Base-by-base conservation (phyloP, 2,329 filamentous ascomycete genomes). In the Aureobasidium sp. region DNA sequence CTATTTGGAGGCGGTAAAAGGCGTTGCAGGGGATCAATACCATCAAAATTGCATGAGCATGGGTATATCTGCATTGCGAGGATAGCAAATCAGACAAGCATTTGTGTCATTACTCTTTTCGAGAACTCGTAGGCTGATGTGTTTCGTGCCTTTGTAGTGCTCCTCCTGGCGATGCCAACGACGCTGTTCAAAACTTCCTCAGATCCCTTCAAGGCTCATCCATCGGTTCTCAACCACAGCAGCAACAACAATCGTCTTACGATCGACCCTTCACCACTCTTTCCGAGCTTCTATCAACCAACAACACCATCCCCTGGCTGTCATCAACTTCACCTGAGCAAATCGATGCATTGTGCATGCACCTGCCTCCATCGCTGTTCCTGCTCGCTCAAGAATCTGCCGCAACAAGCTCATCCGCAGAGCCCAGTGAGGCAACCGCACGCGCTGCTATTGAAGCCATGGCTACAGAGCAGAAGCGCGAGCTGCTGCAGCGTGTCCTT, bases 151-250 rank as follows among this genome's bases (percentile, higher is more conserved):
- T 27, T 47, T 69, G 67, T 75, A 90, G 86, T 78, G 83, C 80
- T 69, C 32, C 54, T 39, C 77, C 81, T 66, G 80, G 69, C 67
- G 88, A 96, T 76, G 86, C 91, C 69, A 86, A 87, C 61, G 82
- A 85, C 44, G 85, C 90, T 64, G 90, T 97, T 66, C 89, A 91
- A 71, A 92, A 93, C 75, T 92, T 99, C 73, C 82, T 97, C 68
- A 85, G 88, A 64, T 96, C 93, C 3, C 79, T 97, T 65, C 84
- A 86, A 70, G 82, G 85, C 63, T 79, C 79, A 41, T 79, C 79
- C 36, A 32, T 55, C 27, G 29, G 47, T 6, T 21, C 48, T 1
- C 51, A 42, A 45, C 51, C 49, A 27, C 66, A 63, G 69, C 73
- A 64, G 69, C 73, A 64, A 32, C 77, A 79, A 66, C 45, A 49